phyloP scores from a whole-genome alignment of 2,329 filamentous ascomycete genomes.

The Hymenoscyphus repandus region DNA sequence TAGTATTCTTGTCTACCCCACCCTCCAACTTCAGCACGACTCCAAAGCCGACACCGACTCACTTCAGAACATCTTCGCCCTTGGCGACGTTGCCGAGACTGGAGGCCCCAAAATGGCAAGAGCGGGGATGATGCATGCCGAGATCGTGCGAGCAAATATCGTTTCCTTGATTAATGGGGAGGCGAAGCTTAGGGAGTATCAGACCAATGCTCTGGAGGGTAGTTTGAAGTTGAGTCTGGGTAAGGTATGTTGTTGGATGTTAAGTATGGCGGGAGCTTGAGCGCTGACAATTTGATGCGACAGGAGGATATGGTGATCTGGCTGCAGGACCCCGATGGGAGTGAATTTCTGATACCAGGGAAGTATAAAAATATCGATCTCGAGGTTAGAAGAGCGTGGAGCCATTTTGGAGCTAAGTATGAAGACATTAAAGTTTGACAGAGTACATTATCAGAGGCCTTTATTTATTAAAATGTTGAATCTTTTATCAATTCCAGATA shows the following conservation, averaged over 20 bases:
- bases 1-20: constrained; percentile 37
- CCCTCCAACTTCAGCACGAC: constrained; percentile 35
- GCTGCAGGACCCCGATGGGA: constrained; percentile 10
- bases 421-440: neutral
- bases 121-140: constrained; percentile 39
- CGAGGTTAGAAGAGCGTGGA: constrained; percentile 14
- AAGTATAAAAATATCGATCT: constrained; percentile 15
- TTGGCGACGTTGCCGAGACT: constrained; percentile 48
- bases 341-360: constrained; percentile 12
- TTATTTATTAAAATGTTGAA: neutral
- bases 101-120: constrained; percentile 38
- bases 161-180: constrained; percentile 34
- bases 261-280: neutral
- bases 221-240: constrained; percentile 37
- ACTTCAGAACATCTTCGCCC: constrained; percentile 41
- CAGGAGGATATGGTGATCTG: constrained; percentile 15
- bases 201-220: constrained; percentile 31
- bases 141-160: constrained; percentile 42
- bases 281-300: neutral
- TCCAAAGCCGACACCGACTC: neutral
- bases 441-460: neutral
- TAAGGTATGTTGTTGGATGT: constrained; percentile 10
- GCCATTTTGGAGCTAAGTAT: constrained; percentile 12
- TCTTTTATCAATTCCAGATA: too few species aligned
- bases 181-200: constrained; percentile 26